Conservation (phyloP, 306 rosid genomes). For the Cicer bijugum region DNA sequence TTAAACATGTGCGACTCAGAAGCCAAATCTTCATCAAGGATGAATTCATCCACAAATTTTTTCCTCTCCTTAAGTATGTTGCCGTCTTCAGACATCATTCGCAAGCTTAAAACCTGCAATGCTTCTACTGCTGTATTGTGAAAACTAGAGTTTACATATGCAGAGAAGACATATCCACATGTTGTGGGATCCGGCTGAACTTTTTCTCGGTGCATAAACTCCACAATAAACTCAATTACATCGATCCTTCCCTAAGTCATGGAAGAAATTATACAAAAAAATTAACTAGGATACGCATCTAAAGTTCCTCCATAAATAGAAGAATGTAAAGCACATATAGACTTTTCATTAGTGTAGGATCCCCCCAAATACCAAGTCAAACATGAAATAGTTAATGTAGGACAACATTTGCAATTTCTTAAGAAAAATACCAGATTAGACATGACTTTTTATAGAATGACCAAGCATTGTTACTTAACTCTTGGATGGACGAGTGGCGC, state of each 20-base stretch:
- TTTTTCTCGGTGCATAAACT: conserved; percentile 67
- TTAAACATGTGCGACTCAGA: conserved; percentile 57
- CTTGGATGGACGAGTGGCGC: conserved; percentile 27
- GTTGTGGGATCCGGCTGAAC: conserved; percentile 65
- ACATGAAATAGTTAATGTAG: conserved; percentile 20
- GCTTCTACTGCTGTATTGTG: conserved; percentile 73
- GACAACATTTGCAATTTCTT: conserved; percentile 12
- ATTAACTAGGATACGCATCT: background rate
- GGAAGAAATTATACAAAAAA: conserved; percentile 23
- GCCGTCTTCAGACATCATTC: conserved; percentile 58
- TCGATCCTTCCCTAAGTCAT: conserved; percentile 69
- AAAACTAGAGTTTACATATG: conserved; percentile 61
- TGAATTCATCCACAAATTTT: conserved; percentile 50
- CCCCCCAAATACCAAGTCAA: background rate
- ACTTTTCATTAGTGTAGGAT: conserved; percentile 2
- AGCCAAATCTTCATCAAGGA: conserved; percentile 60
- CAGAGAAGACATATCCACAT: conserved; percentile 69
- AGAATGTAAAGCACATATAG: background rate
- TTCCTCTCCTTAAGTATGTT: conserved; percentile 44
- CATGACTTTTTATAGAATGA: background rate
- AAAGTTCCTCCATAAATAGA: conserved; percentile 32
- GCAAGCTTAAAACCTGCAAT: conserved; percentile 67
- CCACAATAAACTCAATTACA: conserved; percentile 72
- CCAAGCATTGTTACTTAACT: conserved; percentile 1
- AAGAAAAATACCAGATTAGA: conserved; percentile 10